Percentiles rank a stretch among this genome's conserved stretches.
phyloP scores from a whole-genome alignment of 805 yeast genomes.

The Yueomyces sinensis region DNA sequence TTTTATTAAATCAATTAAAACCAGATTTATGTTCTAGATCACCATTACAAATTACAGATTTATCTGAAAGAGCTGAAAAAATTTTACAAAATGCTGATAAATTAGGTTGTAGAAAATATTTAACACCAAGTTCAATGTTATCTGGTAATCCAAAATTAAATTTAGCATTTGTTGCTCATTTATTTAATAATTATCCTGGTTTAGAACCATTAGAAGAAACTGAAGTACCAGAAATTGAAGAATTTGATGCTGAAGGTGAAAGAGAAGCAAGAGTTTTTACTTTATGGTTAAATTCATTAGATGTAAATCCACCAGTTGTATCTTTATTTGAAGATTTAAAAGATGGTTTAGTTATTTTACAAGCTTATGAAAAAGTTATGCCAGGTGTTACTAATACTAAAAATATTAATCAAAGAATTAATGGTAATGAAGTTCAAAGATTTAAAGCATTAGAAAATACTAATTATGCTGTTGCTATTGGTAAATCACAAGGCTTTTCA shows the following conservation, averaged over 20 bases:
- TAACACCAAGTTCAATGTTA: conserved; percentile 85
- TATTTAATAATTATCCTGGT: conserved; percentile 95
- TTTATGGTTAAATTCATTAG: conserved; percentile 90
- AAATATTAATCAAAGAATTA: conserved; percentile 76
- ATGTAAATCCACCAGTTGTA: conserved; percentile 90
- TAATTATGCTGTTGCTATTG: conserved; percentile 96
- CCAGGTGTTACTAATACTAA: conserved; percentile 80
- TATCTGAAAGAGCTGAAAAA: conserved; percentile 75
- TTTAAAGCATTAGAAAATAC: conserved; percentile 95
- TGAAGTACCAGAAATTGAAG: conserved; percentile 90
- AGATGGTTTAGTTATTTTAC: conserved; percentile 79
- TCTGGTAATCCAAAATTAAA: conserved; percentile 95
- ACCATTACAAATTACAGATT: conserved; percentile 69
- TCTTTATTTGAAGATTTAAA: conserved; percentile 86
- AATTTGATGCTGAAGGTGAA: conserved; percentile 98
- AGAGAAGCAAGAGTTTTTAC: conserved; percentile 98
- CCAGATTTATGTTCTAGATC: conserved; percentile 70
- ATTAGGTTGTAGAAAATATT: conserved; percentile 83
- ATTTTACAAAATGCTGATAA: conserved; percentile 78
- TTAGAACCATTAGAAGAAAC: conserved; percentile 86
- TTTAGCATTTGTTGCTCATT: conserved; percentile 92
- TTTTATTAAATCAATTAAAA: conserved; percentile 75
- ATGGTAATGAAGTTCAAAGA: conserved; percentile 67
- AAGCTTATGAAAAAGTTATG: conserved; percentile 90
- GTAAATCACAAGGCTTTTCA: conserved; percentile 84